Evolutionary conservation across 2,329 filamentous ascomycete genomes (phyloP).

Genomic region (Capronia americana): DNA sequence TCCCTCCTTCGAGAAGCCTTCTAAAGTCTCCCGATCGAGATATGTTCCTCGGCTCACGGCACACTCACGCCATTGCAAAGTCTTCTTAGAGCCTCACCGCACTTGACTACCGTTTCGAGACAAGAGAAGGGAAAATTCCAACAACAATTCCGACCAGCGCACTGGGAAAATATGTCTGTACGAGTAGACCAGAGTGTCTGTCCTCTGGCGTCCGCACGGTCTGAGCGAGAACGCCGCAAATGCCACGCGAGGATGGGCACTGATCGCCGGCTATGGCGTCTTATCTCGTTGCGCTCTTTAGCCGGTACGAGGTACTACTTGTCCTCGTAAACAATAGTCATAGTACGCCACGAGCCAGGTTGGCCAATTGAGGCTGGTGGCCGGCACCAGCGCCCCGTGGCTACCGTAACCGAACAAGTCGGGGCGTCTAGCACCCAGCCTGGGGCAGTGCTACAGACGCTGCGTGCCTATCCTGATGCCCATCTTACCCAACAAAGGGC

Average conservation of each 20-base stretch:
- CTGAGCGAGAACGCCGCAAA: not conserved
- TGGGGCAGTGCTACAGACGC: not conserved
- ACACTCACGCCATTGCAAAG: slow-evolving; percentile 6
- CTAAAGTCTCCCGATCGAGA: slow-evolving; percentile 17
- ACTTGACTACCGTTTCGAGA: not conserved
- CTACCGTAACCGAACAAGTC: not conserved
- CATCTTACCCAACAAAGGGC: slow-evolving; percentile 19
- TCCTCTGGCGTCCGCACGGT: not conserved
- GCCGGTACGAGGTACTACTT: too few species aligned
- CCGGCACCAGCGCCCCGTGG: not conserved
- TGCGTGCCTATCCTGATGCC: slow-evolving; percentile 22
- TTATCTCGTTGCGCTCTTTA: not conserved
- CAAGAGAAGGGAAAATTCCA: not conserved
- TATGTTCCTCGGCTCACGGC: slow-evolving; percentile 30
- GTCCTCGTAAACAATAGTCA: not conserved
- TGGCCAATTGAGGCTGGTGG: slow-evolving; percentile 1
- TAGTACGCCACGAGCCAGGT: not conserved
- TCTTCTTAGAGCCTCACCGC: not conserved
- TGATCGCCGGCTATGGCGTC: not conserved
- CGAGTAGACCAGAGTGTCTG: not conserved
- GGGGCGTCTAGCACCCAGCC: not conserved
- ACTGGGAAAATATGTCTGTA: not conserved
- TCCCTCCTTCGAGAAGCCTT: slow-evolving; percentile 29
- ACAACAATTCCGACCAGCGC: not conserved
- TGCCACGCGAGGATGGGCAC: slow-evolving; percentile 4